Percentiles rank a stretch among this genome's conserved stretches.
phyloP scores from a whole-genome alignment of 257 asterid genomes.

The Solanum ossicruentum region DNA sequence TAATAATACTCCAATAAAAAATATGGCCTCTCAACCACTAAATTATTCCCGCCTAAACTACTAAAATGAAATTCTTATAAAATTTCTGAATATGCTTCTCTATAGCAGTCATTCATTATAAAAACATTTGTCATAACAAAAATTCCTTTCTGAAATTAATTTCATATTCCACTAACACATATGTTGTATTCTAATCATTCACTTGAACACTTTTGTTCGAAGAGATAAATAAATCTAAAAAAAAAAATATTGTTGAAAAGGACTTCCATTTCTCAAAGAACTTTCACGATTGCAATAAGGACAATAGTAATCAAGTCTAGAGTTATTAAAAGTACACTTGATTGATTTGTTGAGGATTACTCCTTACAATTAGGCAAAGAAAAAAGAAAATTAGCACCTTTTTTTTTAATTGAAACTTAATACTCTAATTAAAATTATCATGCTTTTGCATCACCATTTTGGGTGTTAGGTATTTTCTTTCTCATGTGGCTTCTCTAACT shows the following conservation, averaged over 20 bases:
- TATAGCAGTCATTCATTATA: background rate
- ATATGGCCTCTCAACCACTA: too few species aligned
- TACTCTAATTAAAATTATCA: background rate
- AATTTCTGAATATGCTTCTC: too few species aligned
- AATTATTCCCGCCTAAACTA: too few species aligned
- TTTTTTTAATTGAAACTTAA: background rate
- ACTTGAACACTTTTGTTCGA: too few species aligned
- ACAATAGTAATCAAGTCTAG: background rate
- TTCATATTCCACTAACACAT: background rate
- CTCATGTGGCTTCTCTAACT: constrained; percentile 2
- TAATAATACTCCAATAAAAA: too few species aligned
- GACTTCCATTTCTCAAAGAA: background rate
- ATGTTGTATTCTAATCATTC: too few species aligned
- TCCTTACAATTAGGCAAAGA: background rate
- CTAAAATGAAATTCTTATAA: background rate
- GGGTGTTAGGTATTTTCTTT: background rate
- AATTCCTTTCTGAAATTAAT: background rate
- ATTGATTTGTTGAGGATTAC: background rate
- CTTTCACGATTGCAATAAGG: background rate
- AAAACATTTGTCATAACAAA: background rate
- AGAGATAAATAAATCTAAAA: background rate
- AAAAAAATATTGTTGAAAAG: background rate
- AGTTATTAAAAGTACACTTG: background rate
- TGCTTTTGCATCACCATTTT: background rate
- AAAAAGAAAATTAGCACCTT: background rate